Conservation (phyloP, 2,329 filamentous ascomycete genomes). For the Blastomyces parvus region DNA sequence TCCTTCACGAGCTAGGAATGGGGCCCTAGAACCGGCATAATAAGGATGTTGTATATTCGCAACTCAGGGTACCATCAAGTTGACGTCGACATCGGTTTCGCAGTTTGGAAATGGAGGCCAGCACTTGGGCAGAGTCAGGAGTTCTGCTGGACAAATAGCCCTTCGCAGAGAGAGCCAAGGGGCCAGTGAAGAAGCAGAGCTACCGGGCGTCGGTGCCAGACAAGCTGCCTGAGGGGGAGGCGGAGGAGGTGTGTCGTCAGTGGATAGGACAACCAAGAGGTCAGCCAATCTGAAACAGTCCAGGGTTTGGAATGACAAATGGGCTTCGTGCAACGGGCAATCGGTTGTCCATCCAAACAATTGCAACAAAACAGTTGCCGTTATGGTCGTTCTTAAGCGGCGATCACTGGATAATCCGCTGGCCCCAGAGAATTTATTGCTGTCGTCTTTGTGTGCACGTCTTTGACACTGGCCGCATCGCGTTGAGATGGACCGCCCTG, state of each 20-base stretch:
- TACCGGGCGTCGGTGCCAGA: slow-evolving; percentile 3
- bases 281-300: slow-evolving; percentile 14
- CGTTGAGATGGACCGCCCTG: neutral
- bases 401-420: neutral
- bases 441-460: neutral
- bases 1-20: slow-evolving; percentile 10
- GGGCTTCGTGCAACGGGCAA: neutral
- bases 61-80: neutral
- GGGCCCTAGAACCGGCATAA: slow-evolving; percentile 13
- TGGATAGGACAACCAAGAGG: slow-evolving; percentile 8
- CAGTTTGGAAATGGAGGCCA: neutral
- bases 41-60: slow-evolving; percentile 4
- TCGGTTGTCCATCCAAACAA: neutral
- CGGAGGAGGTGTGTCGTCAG: slow-evolving; percentile 3
- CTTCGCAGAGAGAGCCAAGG: neutral
- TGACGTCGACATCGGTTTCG: neutral
- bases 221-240: neutral
- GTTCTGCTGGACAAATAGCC: neutral
- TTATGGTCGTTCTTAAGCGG: neutral
- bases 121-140: neutral
- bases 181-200: neutral
- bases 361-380: neutral
- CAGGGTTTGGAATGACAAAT: slow-evolving; percentile 10
- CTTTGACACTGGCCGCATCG: neutral
- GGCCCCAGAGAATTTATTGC: neutral